These are phyloP conservation scores for Pythium guiyangense DNA, from an alignment of 352 stramenopile genomes.

Conservation along the genomic window DNA sequence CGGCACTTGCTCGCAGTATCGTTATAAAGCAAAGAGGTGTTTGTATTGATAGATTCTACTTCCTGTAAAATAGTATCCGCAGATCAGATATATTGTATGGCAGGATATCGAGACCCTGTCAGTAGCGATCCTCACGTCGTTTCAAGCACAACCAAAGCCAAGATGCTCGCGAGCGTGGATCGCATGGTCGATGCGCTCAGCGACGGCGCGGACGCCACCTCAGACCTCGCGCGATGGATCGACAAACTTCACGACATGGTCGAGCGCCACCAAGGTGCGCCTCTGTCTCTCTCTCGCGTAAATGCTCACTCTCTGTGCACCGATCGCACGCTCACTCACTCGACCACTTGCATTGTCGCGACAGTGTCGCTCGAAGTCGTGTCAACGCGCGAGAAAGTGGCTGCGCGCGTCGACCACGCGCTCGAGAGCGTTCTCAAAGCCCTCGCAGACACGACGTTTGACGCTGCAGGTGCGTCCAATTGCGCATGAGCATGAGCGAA, in stretches of 20 bases:
- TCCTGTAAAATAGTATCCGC: no score
- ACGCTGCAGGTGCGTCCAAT: conserved; percentile 21
- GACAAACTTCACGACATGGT: conserved; percentile 35
- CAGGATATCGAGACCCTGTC: no score
- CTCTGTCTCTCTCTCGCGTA: background rate
- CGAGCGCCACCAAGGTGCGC: conserved; percentile 18
- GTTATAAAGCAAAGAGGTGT: background rate
- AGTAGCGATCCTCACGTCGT: background rate
- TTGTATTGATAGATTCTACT: no score
- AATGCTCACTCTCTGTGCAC: no score
- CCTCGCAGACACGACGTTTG: conserved; percentile 5
- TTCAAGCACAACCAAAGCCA: background rate
- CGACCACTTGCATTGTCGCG: background rate
- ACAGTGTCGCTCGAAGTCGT: conserved; percentile 17
- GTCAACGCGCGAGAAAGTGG: conserved; percentile 14
- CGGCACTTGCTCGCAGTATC: conserved; percentile 2
- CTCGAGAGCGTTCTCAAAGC: conserved; percentile 8
- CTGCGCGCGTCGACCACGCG: conserved; percentile 10
- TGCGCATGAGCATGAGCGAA: background rate
- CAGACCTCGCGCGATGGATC: conserved; percentile 26
- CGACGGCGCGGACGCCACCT: background rate
- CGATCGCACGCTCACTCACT: no score
- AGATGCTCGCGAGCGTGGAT: conserved; percentile 2
- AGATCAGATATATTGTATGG: no score
- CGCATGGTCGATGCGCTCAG: background rate